Evolutionary conservation across 1,139 yeast species (phyloP), one percentile per base, ranked within the genome.

Genomic region (Schizosaccharomyces versatilis): DNA sequence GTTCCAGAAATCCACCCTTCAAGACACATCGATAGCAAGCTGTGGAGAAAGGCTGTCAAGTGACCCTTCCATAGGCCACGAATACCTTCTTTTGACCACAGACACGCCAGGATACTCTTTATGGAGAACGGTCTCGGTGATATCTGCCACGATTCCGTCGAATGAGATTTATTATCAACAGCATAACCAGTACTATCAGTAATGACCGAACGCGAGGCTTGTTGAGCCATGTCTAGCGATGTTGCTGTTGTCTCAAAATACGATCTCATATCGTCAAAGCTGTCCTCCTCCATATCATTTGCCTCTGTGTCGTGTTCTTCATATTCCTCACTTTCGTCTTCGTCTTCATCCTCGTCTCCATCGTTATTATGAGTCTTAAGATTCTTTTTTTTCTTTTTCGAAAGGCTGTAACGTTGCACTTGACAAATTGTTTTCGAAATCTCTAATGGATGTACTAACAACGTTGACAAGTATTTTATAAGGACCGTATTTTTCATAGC

Each of bases 1-100:
- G 86, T 78, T 6, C 95, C 95, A 0, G 94, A 81, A 48, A 86
- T 73, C 96, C 96, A 88, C 0, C 95, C 86, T 63, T 84, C 93
- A 54, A 86, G 71, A 0, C 94, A 82, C 57, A 79, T 78, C 1
- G 82, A 77, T 48, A 85, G 70, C 0, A 94, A 83, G 57, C 77
- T 81, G 64, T 82, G 75, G 40, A 90, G 73, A 64, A 86, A 88
- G 1, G 94, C 74, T 1, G 95, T 84, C 65, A 88, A 85, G 49
- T 49, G 52, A 9, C 52, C 52, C 15, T 44, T 44, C 49, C 49
- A 44, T 19, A 44, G 32, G 9, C 49, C 49, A 7, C 32, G 19
- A 10, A 36, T 36, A 9, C 49, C 49, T 44, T 44, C 49, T 32
- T 44, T 44, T 32, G 19, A 32, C 49, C 49, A 44, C 1, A 44